Percentiles rank a stretch among this genome's conserved stretches.
These are phyloP conservation scores for Solanum acaule DNA, from an alignment of 257 asterid genomes.

Conservation along the genomic window DNA sequence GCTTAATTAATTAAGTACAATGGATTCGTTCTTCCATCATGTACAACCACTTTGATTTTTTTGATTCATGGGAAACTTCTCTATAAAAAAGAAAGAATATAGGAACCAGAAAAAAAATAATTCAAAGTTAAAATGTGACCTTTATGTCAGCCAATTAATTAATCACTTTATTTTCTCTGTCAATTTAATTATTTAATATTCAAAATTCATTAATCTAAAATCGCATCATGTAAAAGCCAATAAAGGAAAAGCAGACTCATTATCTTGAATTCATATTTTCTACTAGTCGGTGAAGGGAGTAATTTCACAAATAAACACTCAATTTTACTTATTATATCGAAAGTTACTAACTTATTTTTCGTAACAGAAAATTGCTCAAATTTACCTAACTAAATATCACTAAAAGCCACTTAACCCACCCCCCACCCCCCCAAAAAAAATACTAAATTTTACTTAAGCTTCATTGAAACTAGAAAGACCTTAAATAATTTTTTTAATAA, in stretches of 20 bases:
- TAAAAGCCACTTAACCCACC: too few species aligned
- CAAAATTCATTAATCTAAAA: neutral
- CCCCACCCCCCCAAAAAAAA: too few species aligned
- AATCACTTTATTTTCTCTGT: neutral
- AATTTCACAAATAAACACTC: neutral
- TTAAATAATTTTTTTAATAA: too few species aligned
- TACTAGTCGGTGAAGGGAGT: neutral
- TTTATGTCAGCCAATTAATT: neutral
- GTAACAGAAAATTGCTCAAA: neutral
- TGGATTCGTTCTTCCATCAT: neutral
- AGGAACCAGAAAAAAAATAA: neutral
- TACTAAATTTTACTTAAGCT: neutral
- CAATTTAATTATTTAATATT: neutral
- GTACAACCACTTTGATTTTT: neutral
- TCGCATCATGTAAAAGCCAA: neutral
- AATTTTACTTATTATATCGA: too few species aligned
- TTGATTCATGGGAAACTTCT: too few species aligned
- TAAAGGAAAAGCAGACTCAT: neutral
- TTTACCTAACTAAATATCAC: neutral
- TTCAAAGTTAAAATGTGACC: neutral
- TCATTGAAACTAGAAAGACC: neutral
- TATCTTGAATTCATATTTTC: too few species aligned
- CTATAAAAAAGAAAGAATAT: too few species aligned
- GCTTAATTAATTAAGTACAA: neutral
- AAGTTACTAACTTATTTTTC: neutral